Evolutionary conservation across 352 stramenopile species (phyloP), one percentile per base, ranked within the genome.

Genomic region (Phytopythium sindhum): DNA sequence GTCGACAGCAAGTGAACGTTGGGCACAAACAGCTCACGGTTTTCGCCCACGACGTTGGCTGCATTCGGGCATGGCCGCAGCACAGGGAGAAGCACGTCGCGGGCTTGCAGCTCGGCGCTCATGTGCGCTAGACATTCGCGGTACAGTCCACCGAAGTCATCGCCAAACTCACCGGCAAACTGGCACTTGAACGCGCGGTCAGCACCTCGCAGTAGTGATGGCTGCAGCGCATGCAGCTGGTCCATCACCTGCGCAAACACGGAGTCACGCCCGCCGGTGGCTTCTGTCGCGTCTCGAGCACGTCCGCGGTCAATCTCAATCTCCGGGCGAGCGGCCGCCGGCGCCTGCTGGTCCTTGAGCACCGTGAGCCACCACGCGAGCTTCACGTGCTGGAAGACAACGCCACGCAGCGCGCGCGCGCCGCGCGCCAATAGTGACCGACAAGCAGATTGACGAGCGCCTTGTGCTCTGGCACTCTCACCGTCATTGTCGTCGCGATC

Each of bases 161-260:
- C 88, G 4, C 86, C 89, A 67, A 93, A 95, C 67, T 97, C 90
- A 3, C 90, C 91, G 4, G 96, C 88, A 53, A 97, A 97, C 60
- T 97, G 84, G 57, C 86, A 96, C 66, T 97, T 96, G 74, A 97
- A 98, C 15, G 95, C 79, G 29, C 94, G 88, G 24, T 96, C 90
- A 3, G 81, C 74, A 1, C 89, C 86, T 24, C 91, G 78, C 39
- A 97, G 65, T 12, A 96, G 70, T 11, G 88, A 90, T n/a, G 90
- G 89, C 61, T 96, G 88, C 21, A 96, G 77, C 4, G 68, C 53
- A 54, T 97, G 90, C 11, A 97, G 69, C 51, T 97, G 90, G 17
- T 88, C 77, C 60, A 97, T 96, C 23, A 74, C 86, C 54, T 97
- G 90, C 4, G 82, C 80, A 69, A 96, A 97, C 1, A 97, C 88